These are phyloP conservation scores for Fraxinus sp. DNA, from an alignment of 305 asterid genomes.

Conservation along the genomic window DNA sequence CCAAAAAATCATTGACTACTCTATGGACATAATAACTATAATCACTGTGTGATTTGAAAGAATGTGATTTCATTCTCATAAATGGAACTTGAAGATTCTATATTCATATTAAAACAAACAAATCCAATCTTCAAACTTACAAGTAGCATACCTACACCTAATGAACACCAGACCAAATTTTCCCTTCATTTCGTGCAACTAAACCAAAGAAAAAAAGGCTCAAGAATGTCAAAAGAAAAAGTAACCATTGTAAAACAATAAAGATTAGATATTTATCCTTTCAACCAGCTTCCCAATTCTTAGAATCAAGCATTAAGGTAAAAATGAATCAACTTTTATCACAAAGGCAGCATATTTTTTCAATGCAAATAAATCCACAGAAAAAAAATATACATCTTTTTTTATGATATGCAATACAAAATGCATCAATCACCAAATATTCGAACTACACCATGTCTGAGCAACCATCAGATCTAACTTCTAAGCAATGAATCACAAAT, in stretches of 20 bases:
- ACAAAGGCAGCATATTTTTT: conserved; percentile 8
- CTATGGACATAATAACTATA: background rate
- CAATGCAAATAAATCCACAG: background rate
- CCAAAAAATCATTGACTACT: background rate
- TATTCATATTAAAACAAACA: background rate
- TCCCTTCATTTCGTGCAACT: background rate
- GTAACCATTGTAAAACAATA: background rate
- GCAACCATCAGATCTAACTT: conserved; percentile 22
- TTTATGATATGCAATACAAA: background rate
- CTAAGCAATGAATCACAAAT: background rate
- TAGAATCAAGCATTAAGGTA: background rate
- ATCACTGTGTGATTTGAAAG: background rate
- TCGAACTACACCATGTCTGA: background rate
- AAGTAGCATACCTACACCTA: background rate
- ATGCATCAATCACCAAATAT: background rate
- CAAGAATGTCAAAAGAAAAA: background rate
- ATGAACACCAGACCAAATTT: background rate
- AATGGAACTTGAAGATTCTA: background rate
- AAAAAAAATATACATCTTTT: background rate
- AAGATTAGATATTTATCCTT: background rate
- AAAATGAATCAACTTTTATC: conserved; percentile 2
- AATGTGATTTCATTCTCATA: background rate
- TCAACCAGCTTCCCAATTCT: background rate
- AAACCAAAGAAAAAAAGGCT: background rate
- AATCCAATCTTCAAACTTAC: conserved; percentile 2